These are phyloP conservation scores for Fraxinus sp. DNA, from an alignment of 305 asterid genomes.

Conservation along the genomic window DNA sequence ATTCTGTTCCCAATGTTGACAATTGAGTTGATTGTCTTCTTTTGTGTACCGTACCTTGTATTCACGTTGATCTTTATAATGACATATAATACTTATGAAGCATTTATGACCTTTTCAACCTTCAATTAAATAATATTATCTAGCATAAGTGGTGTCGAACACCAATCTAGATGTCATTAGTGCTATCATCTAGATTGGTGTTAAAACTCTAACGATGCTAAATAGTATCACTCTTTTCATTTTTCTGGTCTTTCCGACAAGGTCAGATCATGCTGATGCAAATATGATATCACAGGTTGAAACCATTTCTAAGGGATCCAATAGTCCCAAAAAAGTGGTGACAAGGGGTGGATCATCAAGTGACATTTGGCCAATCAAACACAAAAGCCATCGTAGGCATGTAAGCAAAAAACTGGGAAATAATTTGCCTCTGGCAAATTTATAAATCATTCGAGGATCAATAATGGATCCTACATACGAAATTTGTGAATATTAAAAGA, in stretches of 20 bases:
- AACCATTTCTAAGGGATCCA: constrained; percentile 30
- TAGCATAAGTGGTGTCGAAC: no score
- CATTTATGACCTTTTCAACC: no score
- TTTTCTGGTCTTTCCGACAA: neutral
- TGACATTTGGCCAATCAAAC: constrained; percentile 29
- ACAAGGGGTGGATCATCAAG: constrained; percentile 23
- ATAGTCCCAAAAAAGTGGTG: constrained; percentile 18
- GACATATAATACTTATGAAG: no score
- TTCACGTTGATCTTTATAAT: no score
- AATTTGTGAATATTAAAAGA: neutral
- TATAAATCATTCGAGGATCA: neutral
- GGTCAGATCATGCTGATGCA: constrained; percentile 32
- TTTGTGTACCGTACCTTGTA: no score
- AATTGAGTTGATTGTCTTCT: no score
- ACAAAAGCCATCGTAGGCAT: neutral
- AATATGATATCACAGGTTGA: constrained; percentile 33
- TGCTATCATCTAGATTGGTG: no score
- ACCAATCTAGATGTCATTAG: no score
- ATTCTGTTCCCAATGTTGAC: neutral
- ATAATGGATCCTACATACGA: neutral
- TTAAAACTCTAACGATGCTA: no score
- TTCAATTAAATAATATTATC: no score
- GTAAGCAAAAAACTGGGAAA: neutral
- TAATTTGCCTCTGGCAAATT: neutral
- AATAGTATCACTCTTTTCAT: no score